Base-by-base conservation (phyloP, 1,284 basidiomycete species). In the Pascua sp. region DNA sequence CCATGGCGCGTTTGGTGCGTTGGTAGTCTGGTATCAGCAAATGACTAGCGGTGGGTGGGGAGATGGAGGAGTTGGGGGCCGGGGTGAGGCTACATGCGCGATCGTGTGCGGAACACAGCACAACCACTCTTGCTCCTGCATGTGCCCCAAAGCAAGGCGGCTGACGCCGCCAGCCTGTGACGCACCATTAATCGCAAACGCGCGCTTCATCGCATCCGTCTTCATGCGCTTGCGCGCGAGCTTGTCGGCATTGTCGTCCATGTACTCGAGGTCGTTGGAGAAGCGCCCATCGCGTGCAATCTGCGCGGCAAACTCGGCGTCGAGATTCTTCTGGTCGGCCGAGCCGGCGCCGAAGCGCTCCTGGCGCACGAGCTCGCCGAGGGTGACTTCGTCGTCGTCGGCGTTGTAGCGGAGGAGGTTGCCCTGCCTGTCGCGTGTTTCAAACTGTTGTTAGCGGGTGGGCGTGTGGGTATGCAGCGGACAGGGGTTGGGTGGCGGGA, bases 171-270 rank as follows among this genome's bases (percentile, higher is more conserved):
- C 7, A 38, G 5, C 11, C 24, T 8, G n/a, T 8, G 38, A 72
- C 82, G 46, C 62, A 91, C 91, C 91, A 59, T 97, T 86, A 68
- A 98, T 91, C 13, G 96, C 96, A 74, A 98, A 99, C 64, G 93
- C 89, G 41, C 95, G 84, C 77, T 95, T 98, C 86, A 96, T 89
- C 24, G 89, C 91, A 71, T 98, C 96, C 11, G 86, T 86, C 59
- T 92, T 89, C 89, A 96, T 93, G 78, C 94, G 95, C 73, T 91
- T 87, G 60, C 91, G 81, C 38, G 90, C 92, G 0, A 98, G 82
- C 63, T 86, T 87, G 67, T 96, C 93, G 0, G 91, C 92, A 72
- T 97, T 95, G 62, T 98, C 94, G 65, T 99, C 96, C 64, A 97
- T 88, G 68, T 98, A 97, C 49, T 98, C 95, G 18, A 93, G 78